Conservation (phyloP, 306 rosid genomes). For the Casuarina cunninghamiana region DNA sequence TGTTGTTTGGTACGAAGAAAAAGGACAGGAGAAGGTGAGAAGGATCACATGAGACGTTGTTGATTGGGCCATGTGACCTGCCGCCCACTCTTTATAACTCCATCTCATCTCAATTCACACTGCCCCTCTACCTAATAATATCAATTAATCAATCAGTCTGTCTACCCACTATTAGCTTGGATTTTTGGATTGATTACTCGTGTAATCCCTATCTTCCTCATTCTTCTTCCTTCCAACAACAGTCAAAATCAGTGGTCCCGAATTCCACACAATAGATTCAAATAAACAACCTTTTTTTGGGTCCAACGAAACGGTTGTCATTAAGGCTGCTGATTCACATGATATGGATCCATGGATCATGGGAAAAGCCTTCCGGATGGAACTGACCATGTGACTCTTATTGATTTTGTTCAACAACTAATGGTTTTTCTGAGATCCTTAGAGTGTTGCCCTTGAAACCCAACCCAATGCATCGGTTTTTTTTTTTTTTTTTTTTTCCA, state of each 20-base stretch:
- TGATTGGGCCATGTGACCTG: neutral
- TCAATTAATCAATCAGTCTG: neutral
- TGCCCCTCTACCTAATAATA: neutral
- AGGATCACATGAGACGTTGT: neutral
- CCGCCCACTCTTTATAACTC: neutral
- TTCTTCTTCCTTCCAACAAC: neutral
- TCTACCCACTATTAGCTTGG: neutral
- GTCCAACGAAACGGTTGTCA: neutral
- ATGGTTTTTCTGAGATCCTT: too few relatives aligned
- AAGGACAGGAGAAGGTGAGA: neutral
- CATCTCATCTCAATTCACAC: neutral
- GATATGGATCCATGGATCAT: neutral
- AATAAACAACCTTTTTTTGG: neutral
- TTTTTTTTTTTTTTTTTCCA: too few relatives aligned
- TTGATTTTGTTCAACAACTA: neutral
- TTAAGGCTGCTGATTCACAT: neutral
- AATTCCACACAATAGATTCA: neutral
- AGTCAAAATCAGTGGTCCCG: constrained; percentile 1
- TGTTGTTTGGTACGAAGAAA: neutral
- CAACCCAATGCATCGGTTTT: too few relatives aligned
- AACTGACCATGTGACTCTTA: neutral
- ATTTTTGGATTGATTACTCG: neutral
- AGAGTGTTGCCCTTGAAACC: too few relatives aligned
- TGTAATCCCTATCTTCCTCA: too few relatives aligned
- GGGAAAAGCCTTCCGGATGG: neutral